Conservation (phyloP, 495 filamentous ascomycete species). For the Tuber melanosporum region DNA sequence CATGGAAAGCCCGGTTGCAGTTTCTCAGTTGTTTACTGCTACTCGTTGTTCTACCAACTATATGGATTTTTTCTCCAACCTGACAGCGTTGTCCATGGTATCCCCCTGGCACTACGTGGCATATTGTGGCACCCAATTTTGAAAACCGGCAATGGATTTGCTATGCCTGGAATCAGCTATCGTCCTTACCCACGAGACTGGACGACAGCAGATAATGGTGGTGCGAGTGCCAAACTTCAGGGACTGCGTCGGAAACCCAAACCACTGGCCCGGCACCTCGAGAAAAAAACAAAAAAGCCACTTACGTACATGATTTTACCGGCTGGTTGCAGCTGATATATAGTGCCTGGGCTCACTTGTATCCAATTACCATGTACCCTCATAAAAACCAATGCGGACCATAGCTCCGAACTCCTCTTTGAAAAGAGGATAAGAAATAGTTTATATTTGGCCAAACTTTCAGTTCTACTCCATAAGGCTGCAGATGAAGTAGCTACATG, state of each 20-base stretch:
- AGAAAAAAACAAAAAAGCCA: not conserved
- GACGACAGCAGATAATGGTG: not conserved
- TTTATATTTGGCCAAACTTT: not conserved
- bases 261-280: not conserved
- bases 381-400: not conserved
- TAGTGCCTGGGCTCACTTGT: not conserved
- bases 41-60: not conserved
- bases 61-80: not conserved
- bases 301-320: conserved; percentile 1
- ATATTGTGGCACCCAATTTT: not conserved
- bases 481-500: not conserved
- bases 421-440: not conserved
- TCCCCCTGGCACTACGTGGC: not conserved
- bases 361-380: not conserved
- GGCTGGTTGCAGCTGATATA: conserved; percentile 2
- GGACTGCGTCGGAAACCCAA: not conserved
- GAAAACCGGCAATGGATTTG: not conserved
- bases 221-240: not conserved
- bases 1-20: not conserved
- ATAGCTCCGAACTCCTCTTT: not conserved
- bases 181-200: not conserved
- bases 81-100: not conserved
- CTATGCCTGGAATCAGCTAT: not conserved
- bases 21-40: not conserved
- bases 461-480: conserved; percentile 2